Conservation (phyloP, 352 stramenopile genomes). For the Phytophthora pisi region DNA sequence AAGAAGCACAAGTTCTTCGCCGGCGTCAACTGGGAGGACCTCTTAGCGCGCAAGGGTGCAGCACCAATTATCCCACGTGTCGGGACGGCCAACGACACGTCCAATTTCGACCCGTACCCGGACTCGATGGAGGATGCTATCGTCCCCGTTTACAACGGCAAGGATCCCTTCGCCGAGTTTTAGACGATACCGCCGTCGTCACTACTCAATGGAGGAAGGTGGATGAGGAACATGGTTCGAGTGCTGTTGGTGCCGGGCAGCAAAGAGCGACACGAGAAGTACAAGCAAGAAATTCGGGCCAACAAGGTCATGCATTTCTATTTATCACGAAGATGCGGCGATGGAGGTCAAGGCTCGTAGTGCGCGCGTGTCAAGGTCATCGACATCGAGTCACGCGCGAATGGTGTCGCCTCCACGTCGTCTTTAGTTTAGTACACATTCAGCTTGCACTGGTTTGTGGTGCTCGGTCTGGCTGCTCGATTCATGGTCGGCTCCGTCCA, state of each 20-base stretch:
- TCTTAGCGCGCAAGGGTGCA: conserved; percentile 89
- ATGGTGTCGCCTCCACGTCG: conserved; percentile 9
- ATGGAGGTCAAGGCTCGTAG: conserved; percentile 2
- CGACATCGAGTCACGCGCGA: background rate
- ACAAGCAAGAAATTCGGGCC: conserved; percentile 41
- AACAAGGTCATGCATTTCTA: conserved; percentile 39
- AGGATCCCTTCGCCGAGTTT: conserved; percentile 94
- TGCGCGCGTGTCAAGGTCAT: conserved; percentile 2
- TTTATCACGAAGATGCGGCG: conserved; percentile 35
- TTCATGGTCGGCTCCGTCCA: conserved; percentile 13
- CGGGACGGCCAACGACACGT: conserved; percentile 92
- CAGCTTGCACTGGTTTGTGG: conserved; percentile 21
- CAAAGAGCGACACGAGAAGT: conserved; percentile 12
- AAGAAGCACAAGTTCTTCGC: conserved; percentile 98
- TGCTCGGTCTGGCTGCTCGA: conserved; percentile 15
- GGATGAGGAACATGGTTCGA: conserved; percentile 10
- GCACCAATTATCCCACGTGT: conserved; percentile 95
- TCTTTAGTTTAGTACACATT: conserved; percentile 43
- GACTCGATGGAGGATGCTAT: conserved; percentile 91
- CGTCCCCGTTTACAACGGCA: conserved; percentile 92
- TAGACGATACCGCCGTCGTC: conserved; percentile 51
- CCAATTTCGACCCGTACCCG: conserved; percentile 97
- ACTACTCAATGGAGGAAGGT: conserved; percentile 11
- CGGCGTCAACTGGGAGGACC: conserved; percentile 91
- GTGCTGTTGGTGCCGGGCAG: conserved; percentile 12